phyloP scores from a whole-genome alignment of 345 rosid genomes.

The Camelina hispida region DNA sequence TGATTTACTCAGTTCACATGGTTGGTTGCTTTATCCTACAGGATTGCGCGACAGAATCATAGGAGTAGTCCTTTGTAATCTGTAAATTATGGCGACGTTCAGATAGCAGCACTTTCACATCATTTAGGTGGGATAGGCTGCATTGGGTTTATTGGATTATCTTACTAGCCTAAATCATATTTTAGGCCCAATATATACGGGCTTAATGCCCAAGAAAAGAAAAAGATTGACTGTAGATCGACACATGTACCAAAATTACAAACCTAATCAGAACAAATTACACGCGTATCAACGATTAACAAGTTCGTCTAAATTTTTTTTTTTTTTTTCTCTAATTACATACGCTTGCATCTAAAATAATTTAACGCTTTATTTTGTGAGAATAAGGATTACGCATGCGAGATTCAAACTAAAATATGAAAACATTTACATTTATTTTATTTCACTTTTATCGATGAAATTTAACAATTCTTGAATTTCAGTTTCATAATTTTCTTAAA shows the following conservation, averaged over 20 bases:
- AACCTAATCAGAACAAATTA: too few species aligned
- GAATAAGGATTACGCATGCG: too few species aligned
- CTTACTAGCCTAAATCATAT: neutral
- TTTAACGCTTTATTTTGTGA: too few species aligned
- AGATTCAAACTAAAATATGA: too few species aligned
- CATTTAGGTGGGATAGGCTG: neutral
- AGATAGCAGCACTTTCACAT: neutral
- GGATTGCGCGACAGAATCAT: too few species aligned
- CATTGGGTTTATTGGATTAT: neutral
- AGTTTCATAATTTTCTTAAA: neutral
- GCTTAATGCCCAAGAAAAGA: neutral
- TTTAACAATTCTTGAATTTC: too few species aligned
- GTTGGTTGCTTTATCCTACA: neutral
- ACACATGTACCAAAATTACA: neutral
- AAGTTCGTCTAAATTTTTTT: too few species aligned
- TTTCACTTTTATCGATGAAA: neutral
- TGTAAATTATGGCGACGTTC: neutral
- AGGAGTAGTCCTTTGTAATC: neutral
- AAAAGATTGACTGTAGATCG: neutral
- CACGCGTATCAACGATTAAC: too few species aligned
- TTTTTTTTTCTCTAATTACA: too few species aligned
- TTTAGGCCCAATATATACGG: neutral
- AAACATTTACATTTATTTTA: too few species aligned
- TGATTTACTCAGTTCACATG: neutral
- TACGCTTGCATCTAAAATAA: too few species aligned